Conservation (phyloP, 495 filamentous ascomycete genomes). For the Aspergillus baeticus region DNA sequence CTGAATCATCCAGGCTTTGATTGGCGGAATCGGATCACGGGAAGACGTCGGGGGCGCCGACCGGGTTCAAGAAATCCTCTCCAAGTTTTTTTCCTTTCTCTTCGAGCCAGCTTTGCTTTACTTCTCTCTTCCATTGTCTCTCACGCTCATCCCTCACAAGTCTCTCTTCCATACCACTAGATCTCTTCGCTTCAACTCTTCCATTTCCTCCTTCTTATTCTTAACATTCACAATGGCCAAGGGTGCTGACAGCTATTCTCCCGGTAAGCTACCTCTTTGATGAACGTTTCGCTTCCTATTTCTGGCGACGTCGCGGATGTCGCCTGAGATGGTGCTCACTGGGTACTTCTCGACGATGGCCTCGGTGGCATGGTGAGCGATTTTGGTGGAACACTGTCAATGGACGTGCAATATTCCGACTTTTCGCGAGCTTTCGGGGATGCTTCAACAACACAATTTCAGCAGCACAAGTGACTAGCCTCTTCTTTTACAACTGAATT, state of each 20-base stretch:
- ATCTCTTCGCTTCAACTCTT: conserved; percentile 34
- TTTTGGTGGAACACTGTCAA: neutral
- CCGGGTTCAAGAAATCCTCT: conserved; percentile 33
- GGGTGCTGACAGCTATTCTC: conserved; percentile 37
- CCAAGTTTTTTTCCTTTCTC: conserved; percentile 36
- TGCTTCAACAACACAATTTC: neutral
- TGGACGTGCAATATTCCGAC: neutral
- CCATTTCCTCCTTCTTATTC: conserved; percentile 22
- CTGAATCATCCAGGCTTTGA: conserved; percentile 40
- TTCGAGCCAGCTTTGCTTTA: conserved; percentile 18
- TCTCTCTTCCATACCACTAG: conserved; percentile 22
- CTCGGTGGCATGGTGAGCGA: conserved; percentile 1
- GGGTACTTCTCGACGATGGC: neutral
- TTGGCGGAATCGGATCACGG: conserved; percentile 41
- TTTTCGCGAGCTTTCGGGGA: neutral
- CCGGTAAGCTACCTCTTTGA: conserved; percentile 36
- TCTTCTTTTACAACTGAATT: too few species aligned
- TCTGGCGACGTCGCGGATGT: neutral
- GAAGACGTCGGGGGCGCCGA: conserved; percentile 31
- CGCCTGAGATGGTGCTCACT: conserved; percentile 1
- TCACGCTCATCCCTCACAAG: conserved; percentile 9
- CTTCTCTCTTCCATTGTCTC: conserved; percentile 18
- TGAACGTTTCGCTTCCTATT: conserved; percentile 8
- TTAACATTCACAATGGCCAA: conserved; percentile 52
- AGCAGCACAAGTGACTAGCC: neutral